phyloP scores from a whole-genome alignment of 2,329 filamentous ascomycete genomes.

The Incumbomyces lentus region DNA sequence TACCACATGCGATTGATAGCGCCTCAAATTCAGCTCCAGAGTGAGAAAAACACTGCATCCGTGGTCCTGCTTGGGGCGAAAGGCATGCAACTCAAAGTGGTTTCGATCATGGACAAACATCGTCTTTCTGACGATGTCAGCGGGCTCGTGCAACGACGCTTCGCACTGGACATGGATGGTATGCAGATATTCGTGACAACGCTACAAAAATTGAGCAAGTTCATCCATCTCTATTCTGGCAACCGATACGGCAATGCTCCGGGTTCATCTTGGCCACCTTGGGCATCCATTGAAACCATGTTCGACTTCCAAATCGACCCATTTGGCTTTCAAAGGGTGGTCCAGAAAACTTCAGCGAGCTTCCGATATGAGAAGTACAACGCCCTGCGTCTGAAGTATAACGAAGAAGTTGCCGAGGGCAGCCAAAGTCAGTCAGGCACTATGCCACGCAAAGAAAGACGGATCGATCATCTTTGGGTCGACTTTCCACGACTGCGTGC shows the following conservation, averaged over 20 bases:
- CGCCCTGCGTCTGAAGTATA: slow-evolving; percentile 89
- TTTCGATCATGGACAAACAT: slow-evolving; percentile 96
- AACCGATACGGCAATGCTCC: slow-evolving; percentile 80
- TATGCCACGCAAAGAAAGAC: slow-evolving; percentile 50
- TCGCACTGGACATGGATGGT: slow-evolving; percentile 91
- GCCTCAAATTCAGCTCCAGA: slow-evolving; percentile 94
- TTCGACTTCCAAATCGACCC: slow-evolving; percentile 90
- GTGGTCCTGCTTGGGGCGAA: slow-evolving; percentile 96
- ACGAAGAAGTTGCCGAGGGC: slow-evolving; percentile 68
- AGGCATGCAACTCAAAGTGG: slow-evolving; percentile 94
- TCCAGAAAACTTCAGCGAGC: slow-evolving; percentile 91
- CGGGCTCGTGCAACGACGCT: slow-evolving; percentile 86
- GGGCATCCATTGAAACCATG: slow-evolving; percentile 97
- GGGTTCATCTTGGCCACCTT: slow-evolving; percentile 88
- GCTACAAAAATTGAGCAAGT: slow-evolving; percentile 77
- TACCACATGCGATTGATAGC: slow-evolving; percentile 93
- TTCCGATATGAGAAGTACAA: slow-evolving; percentile 98
- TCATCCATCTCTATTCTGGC: slow-evolving; percentile 86
- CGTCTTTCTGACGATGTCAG: slow-evolving; percentile 86
- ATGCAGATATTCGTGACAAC: slow-evolving; percentile 97
- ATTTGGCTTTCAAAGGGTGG: slow-evolving; percentile 94
- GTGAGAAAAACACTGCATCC: slow-evolving; percentile 93
- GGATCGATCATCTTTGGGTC: slow-evolving; percentile 95
- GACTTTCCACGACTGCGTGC: slow-evolving; percentile 90
- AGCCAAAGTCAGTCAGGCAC: slow-evolving; percentile 31